Evolutionary conservation across 768 basidiomycete species (phyloP).

Genomic region (Kwoniella dendrophila): DNA sequence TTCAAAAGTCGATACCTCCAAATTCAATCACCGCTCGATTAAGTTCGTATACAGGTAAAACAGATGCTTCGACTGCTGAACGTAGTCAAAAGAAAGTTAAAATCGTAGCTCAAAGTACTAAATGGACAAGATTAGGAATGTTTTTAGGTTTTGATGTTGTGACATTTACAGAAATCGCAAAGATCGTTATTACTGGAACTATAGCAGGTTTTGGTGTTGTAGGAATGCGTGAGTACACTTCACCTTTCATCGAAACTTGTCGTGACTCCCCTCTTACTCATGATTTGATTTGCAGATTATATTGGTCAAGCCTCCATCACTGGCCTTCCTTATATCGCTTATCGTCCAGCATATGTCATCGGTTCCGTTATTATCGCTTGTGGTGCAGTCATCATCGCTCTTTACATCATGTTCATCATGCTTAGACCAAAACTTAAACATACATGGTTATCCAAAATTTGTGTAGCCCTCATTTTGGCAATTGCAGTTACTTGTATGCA

Average conservation of each 20-base stretch:
- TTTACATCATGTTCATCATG: constrained; percentile 58
- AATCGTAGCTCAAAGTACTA: constrained; percentile 2
- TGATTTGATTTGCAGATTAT: constrained; percentile 41
- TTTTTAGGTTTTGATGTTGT: constrained; percentile 53
- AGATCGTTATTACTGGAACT: constrained; percentile 52
- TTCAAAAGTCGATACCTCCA: background rate
- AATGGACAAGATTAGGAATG: constrained; percentile 26
- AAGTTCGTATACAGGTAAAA: constrained; percentile 7
- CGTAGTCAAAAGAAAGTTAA: constrained; percentile 5
- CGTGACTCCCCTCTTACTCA: background rate
- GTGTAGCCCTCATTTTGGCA: constrained; percentile 52
- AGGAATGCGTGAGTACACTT: constrained; percentile 53
- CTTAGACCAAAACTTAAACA: constrained; percentile 57
- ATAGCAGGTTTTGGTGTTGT: constrained; percentile 55
- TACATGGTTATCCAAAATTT: constrained; percentile 49
- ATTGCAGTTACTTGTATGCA: constrained; percentile 54
- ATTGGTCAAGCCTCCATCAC: constrained; percentile 56
- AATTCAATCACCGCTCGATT: constrained; percentile 9
- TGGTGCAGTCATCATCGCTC: constrained; percentile 51
- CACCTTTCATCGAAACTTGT: background rate
- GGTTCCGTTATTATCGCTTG: constrained; percentile 55
- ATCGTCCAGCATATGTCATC: constrained; percentile 47
- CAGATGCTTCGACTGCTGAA: background rate
- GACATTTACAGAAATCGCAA: constrained; percentile 48
- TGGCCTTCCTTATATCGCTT: constrained; percentile 53